Evolutionary conservation across 805 yeast genomes (phyloP).

Genomic region (Metahyphopichia silvanorum): DNA sequence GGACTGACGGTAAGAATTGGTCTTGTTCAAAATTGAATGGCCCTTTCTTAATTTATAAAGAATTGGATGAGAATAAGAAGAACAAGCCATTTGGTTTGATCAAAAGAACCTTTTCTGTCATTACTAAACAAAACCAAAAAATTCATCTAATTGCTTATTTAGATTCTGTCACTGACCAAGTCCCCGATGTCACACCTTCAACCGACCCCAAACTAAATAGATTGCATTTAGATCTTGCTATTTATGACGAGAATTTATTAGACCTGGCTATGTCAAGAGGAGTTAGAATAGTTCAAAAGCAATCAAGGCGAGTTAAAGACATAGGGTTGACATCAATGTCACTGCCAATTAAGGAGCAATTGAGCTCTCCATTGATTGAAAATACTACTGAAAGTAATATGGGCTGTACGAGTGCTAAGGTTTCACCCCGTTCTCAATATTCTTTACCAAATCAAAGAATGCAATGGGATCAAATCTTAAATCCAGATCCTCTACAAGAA

Average conservation of each 20-base stretch:
- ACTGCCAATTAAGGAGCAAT: too few species aligned
- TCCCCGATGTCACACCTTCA: conserved; percentile 15
- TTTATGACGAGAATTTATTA: conserved; percentile 19
- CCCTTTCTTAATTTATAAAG: conserved; percentile 46
- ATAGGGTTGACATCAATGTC: too few species aligned
- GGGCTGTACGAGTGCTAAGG: too few species aligned
- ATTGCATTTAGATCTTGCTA: conserved; percentile 15
- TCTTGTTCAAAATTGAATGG: conserved; percentile 59
- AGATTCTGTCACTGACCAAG: conserved; percentile 1
- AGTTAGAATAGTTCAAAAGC: not conserved
- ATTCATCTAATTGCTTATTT: conserved; percentile 62
- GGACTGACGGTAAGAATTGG: conserved; percentile 81
- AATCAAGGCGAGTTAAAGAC: too few species aligned
- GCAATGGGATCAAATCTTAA: too few species aligned
- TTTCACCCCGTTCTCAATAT: not conserved
- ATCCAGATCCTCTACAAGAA: too few species aligned
- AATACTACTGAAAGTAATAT: too few species aligned
- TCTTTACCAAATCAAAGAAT: too few species aligned
- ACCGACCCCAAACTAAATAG: conserved; percentile 19
- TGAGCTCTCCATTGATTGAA: too few species aligned
- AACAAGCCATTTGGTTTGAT: conserved; percentile 50
- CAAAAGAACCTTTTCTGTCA: conserved; percentile 62
- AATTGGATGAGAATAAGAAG: conserved; percentile 42
- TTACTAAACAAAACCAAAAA: conserved; percentile 50
- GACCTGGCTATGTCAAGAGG: not conserved